These are phyloP conservation scores for apple (Malus domestica) DNA, from an alignment of 306 rosid genomes.

Conservation along the genomic window ASM211411v1 NC_041800.1:33040733-33041232, in stretches of 20 bases:
- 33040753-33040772: neutral
- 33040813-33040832: neutral
- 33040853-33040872: neutral
- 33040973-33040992: neutral
- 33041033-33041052: neutral
- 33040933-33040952: neutral
- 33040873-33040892: neutral
- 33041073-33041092: neutral
- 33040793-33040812: neutral
- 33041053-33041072: neutral
- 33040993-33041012: neutral
- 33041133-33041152: neutral
- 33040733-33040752: neutral
- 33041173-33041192: conserved; percentile 61
- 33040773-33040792: neutral
- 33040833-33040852: neutral
- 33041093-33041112: neutral
- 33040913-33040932: neutral
- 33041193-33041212: conserved; percentile 62
- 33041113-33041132: neutral
- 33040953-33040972: neutral
- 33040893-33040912: neutral
- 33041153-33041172: conserved; percentile 8
- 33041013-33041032: neutral
- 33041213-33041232: conserved; percentile 48